A percentile compares a stretch with the other conserved stretches of the same genome.
Conservation (phyloP, 1,284 basidiomycete genomes). For the Takashimella koratensis region DNA sequence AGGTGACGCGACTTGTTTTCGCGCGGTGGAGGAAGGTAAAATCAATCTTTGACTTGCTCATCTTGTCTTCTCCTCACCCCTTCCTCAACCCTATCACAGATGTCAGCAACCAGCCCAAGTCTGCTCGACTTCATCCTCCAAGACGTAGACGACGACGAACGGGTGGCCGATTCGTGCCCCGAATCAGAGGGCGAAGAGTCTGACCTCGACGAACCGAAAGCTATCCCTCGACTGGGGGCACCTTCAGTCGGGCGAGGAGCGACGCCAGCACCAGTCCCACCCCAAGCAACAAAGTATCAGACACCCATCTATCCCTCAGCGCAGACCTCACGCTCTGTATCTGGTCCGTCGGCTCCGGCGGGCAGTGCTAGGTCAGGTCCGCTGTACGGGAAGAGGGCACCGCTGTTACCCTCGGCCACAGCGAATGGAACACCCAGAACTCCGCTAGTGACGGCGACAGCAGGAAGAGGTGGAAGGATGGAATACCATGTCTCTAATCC, state of each 20-base stretch:
- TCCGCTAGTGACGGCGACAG: slow-evolving; percentile 7
- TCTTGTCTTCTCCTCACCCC: neutral
- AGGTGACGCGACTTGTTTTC: too few species aligned
- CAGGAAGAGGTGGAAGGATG: slow-evolving; percentile 21
- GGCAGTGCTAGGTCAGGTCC: neutral
- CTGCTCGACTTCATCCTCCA: slow-evolving; percentile 18
- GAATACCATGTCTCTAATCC: slow-evolving; percentile 16
- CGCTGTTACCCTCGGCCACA: neutral
- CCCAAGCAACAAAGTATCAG: neutral
- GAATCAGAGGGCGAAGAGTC: slow-evolving; percentile 12
- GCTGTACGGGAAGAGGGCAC: neutral
- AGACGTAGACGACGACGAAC: slow-evolving; percentile 7
- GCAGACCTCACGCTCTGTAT: neutral
- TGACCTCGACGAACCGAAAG: slow-evolving; percentile 14
- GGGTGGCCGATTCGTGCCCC: slow-evolving; percentile 16
- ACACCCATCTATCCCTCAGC: neutral
- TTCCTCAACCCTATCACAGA: neutral
- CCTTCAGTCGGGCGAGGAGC: neutral
- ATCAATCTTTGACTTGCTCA: too few species aligned
- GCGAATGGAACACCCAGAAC: neutral
- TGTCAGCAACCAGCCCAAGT: slow-evolving; percentile 2
- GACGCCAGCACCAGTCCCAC: neutral
- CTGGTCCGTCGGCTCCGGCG: neutral
- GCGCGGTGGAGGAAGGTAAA: too few species aligned
- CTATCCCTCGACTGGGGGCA: slow-evolving; percentile 3